phyloP scores from a whole-genome alignment of 345 rosid genomes.

The Excoecaria agallocha region DNA sequence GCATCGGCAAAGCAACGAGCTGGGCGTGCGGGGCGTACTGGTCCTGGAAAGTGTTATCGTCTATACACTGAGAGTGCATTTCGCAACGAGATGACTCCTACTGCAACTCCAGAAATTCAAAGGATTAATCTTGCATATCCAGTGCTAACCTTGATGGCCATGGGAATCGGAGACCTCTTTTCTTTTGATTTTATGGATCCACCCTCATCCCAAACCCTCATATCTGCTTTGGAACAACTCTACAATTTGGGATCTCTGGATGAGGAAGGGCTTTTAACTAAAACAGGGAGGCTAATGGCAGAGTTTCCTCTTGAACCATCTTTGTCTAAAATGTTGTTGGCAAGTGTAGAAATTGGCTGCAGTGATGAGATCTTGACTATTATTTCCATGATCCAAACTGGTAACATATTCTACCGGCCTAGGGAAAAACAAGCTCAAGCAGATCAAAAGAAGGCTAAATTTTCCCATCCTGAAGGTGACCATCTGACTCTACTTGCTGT shows the following conservation, averaged over 20 bases:
- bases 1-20: conserved; percentile 87
- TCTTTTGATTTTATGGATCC: conserved; percentile 80
- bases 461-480: conserved; percentile 90
- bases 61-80: conserved; percentile 77
- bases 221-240: conserved; percentile 89
- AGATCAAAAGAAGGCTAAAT: conserved; percentile 87
- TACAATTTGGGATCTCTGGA: conserved; percentile 85
- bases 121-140: conserved; percentile 76
- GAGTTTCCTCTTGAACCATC: conserved; percentile 96
- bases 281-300: conserved; percentile 92
- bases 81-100: conserved; percentile 79
- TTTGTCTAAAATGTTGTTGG: conserved; percentile 84
- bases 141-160: conserved; percentile 77
- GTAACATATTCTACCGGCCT: conserved; percentile 86
- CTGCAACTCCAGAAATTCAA: conserved; percentile 83
- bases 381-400: conserved; percentile 87
- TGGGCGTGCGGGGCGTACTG: conserved; percentile 87
- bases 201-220: conserved; percentile 71
- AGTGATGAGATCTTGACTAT: conserved; percentile 91
- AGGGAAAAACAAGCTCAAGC: conserved; percentile 95
- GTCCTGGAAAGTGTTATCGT: conserved; percentile 83
- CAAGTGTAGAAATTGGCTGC: conserved; percentile 93
- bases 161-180: conserved; percentile 84
- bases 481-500: conserved; percentile 91
- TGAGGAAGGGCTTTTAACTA: conserved; percentile 87